Percentiles rank a stretch among this genome's conserved stretches.
Conservation (phyloP, 495 filamentous ascomycete species). For the Aspergillus sparsus region DNA sequence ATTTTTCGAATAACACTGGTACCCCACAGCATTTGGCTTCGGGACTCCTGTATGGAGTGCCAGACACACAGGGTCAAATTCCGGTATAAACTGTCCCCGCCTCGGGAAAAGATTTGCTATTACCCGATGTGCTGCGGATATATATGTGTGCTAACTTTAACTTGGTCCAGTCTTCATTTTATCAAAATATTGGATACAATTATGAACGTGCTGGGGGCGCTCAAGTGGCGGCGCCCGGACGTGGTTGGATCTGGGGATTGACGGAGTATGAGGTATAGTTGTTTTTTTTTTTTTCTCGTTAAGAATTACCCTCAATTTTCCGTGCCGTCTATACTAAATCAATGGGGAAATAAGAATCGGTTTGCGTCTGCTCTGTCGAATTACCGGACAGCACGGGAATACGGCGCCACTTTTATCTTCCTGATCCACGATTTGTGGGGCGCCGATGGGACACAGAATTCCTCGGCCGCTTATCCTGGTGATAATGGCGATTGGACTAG, state of each 20-base stretch:
- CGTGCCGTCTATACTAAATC: neutral
- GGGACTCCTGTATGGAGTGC: neutral
- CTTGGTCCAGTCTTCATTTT: neutral
- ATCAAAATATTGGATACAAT: slow-evolving; percentile 1
- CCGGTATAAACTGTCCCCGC: neutral
- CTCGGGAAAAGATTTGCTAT: neutral
- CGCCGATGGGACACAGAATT: neutral
- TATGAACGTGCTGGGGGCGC: neutral
- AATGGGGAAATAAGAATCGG: neutral
- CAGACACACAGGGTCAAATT: neutral
- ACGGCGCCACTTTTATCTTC: neutral
- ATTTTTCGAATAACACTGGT: slow-evolving; percentile 1
- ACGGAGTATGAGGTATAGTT: neutral
- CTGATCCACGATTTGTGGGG: slow-evolving; percentile 1
- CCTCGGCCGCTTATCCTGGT: neutral
- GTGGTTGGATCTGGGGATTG: neutral
- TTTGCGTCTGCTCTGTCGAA: neutral
- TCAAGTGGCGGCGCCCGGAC: neutral
- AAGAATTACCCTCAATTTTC: neutral
- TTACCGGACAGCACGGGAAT: neutral
- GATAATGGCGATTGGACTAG: neutral
- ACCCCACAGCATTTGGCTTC: neutral
- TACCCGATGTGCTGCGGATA: neutral
- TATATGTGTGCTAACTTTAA: neutral
- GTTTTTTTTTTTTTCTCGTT: neutral